Conservation (phyloP, 345 rosid species). For the Salix arbutifolia region DNA sequence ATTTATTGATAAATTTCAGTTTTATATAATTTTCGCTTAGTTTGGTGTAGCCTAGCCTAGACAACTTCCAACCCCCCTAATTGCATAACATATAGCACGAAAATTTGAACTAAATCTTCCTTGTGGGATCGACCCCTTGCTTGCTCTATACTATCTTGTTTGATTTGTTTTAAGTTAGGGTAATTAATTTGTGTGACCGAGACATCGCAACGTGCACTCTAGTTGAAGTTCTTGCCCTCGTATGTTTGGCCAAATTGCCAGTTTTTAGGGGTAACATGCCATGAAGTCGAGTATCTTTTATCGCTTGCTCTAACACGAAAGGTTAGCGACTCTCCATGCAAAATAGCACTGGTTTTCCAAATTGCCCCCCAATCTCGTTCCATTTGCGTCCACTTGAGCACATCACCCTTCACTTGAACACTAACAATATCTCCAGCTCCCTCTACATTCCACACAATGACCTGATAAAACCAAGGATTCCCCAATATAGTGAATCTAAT, state of each 20-base stretch:
- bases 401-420: slow-evolving; percentile 51
- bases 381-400: slow-evolving; percentile 40
- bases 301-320: slow-evolving; percentile 46
- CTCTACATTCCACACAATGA: slow-evolving; percentile 56
- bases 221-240: slow-evolving; percentile 46
- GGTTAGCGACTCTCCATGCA: slow-evolving; percentile 40
- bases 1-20: too few species aligned
- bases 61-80: too few species aligned
- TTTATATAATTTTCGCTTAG: too few species aligned
- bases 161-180: too few species aligned
- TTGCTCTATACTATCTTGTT: too few species aligned
- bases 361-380: slow-evolving; percentile 48
- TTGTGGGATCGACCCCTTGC: too few species aligned
- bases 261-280: slow-evolving; percentile 39
- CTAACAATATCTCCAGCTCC: slow-evolving; percentile 63
- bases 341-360: slow-evolving; percentile 35
- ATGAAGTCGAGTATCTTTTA: slow-evolving; percentile 32
- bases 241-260: slow-evolving; percentile 52
- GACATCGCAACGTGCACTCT: not conserved
- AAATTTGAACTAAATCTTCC: too few species aligned
- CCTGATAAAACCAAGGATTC: slow-evolving; percentile 59
- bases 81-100: too few species aligned
- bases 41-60: too few species aligned
- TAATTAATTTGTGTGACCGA: too few species aligned
- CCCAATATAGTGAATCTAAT: slow-evolving; percentile 57